Percentiles rank a stretch among this genome's conserved stretches.
Evolutionary conservation across 805 yeast species (phyloP).

Genomic region (Ogataea trehaloabstinens): DNA sequence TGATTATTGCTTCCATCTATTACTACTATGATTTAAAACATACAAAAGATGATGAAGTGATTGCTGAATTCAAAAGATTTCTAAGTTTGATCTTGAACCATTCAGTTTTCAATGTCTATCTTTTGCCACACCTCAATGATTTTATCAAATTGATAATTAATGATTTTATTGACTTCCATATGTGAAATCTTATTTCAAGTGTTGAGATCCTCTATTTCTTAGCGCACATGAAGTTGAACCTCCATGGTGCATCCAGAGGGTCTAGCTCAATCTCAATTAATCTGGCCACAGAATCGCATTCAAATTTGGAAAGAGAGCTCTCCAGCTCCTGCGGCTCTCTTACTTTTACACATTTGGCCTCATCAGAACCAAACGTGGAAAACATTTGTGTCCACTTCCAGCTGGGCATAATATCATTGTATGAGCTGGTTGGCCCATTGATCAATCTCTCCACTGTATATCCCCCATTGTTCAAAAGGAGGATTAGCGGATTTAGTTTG

Average conservation of each 20-base stretch:
- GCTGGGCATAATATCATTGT: slow-evolving; percentile 76
- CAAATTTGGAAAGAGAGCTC: slow-evolving; percentile 34
- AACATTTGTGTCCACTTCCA: slow-evolving; percentile 82
- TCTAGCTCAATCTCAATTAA: slow-evolving; percentile 61
- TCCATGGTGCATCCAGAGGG: slow-evolving; percentile 62
- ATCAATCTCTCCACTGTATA: slow-evolving; percentile 89
- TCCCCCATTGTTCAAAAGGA: slow-evolving; percentile 81
- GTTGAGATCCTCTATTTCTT: neutral
- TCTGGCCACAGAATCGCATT: slow-evolving; percentile 28
- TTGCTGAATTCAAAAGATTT: slow-evolving; percentile 29
- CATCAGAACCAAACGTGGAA: slow-evolving; percentile 58
- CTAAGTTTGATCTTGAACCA: slow-evolving; percentile 27
- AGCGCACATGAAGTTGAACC: slow-evolving; percentile 43
- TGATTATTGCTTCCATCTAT: slow-evolving; percentile 17
- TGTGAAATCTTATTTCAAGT: slow-evolving; percentile 11
- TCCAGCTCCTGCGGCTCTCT: slow-evolving; percentile 39
- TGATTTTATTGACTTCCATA: slow-evolving; percentile 32
- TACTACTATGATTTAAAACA: slow-evolving; percentile 12
- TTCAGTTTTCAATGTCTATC: slow-evolving; percentile 21
- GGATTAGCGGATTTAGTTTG: slow-evolving; percentile 59
- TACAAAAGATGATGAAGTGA: slow-evolving; percentile 22
- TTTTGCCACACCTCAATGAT: slow-evolving; percentile 27
- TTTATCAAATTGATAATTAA: slow-evolving; percentile 30
- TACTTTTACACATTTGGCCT: slow-evolving; percentile 32
- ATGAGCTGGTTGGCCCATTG: slow-evolving; percentile 70